Conservation (phyloP, 1,139 yeast species). For the Magnusiomyces ingens region DNA sequence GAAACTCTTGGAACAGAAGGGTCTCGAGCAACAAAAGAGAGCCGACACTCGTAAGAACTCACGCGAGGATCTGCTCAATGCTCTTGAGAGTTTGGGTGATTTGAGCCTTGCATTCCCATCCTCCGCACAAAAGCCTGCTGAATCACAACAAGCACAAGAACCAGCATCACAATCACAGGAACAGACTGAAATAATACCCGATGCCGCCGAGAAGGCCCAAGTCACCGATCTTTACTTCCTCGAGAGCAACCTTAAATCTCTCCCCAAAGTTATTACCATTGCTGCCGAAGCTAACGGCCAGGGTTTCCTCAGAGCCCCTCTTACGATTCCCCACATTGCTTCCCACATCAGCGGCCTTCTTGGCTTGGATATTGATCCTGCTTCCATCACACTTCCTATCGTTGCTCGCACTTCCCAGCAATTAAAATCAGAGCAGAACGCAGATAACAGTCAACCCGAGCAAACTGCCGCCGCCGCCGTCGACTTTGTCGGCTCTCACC, state of each 20-base stretch:
- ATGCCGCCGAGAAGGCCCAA: constrained; percentile 10
- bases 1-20: constrained; percentile 2
- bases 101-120: constrained; percentile 12
- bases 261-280: constrained; percentile 23
- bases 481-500: constrained; percentile 21
- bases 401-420: background rate
- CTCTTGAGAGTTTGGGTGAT: constrained; percentile 13
- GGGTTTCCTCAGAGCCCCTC: constrained; percentile 4
- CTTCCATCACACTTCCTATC: constrained; percentile 13
- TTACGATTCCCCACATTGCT: constrained; percentile 18
- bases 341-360: constrained; percentile 19
- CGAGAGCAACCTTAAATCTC: constrained; percentile 21
- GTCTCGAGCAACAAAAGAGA: constrained; percentile 2
- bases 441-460: background rate
- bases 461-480: constrained; percentile 13
- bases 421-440: constrained; percentile 1
- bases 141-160: background rate
- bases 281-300: constrained; percentile 8
- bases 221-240: constrained; percentile 14
- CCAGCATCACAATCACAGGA: constrained; percentile 8
- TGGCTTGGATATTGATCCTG: constrained; percentile 17
- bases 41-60: constrained; percentile 9
- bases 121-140: constrained; percentile 10
- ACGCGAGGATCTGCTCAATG: constrained; percentile 12
- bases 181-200: constrained; percentile 4